These are phyloP conservation scores for Psilocybe subaeruginosa DNA, from an alignment of 768 basidiomycete species.

Conservation along the genomic window DNA sequence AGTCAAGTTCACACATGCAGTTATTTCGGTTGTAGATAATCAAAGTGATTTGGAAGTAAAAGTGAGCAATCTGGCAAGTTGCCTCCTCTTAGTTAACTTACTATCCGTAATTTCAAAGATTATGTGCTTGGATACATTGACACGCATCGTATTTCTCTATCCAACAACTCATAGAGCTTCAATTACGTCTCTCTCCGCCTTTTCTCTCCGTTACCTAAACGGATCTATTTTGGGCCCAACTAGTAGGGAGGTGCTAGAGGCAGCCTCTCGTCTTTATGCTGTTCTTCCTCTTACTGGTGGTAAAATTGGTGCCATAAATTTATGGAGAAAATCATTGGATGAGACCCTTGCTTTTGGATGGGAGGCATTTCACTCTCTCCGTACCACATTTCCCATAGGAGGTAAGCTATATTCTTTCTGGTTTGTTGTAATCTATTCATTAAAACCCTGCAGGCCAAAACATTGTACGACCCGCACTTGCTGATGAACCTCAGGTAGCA, in stretches of 20 bases:
- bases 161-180: constrained; percentile 67
- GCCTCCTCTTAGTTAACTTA: neutral
- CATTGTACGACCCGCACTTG: constrained; percentile 6
- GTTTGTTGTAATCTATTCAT: neutral
- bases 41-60: constrained; percentile 53
- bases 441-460: constrained; percentile 7
- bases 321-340: constrained; percentile 80
- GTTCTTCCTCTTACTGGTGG: constrained; percentile 74
- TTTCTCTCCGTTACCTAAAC: constrained; percentile 59
- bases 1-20: constrained; percentile 65
- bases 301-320: constrained; percentile 69
- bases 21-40: constrained; percentile 60
- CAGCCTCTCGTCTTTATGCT: constrained; percentile 62
- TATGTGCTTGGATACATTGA: constrained; percentile 49
- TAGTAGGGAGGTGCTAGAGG: constrained; percentile 38
- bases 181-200: constrained; percentile 50
- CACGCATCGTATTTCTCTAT: constrained; percentile 62
- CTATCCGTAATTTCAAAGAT: constrained; percentile 33
- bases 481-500: constrained; percentile 48
- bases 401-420: constrained; percentile 32
- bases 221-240: constrained; percentile 52
- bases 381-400: constrained; percentile 59
- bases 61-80: constrained; percentile 35
- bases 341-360: constrained; percentile 70
- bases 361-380: constrained; percentile 58